phyloP scores from a whole-genome alignment of 2,329 filamentous ascomycete species.

The Cryphonectria carpinicola region DNA sequence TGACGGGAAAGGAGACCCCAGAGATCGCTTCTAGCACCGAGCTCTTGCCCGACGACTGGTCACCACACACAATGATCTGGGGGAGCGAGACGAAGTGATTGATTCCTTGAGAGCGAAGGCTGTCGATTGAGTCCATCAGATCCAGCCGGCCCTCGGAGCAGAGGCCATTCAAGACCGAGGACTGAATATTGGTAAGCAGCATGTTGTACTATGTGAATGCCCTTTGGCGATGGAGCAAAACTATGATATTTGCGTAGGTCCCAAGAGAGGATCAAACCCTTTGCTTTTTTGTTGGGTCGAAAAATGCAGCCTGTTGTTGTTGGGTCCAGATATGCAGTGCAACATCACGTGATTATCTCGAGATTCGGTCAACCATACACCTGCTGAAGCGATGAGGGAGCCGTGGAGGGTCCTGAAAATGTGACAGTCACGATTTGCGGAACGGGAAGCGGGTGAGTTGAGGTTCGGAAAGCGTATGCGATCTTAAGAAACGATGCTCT shows the following conservation, averaged over 20 bases:
- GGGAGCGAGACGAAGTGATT: constrained; percentile 10
- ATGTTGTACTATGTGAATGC: background rate
- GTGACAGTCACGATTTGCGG: background rate
- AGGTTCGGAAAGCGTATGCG: too few species aligned
- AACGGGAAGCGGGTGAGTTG: background rate
- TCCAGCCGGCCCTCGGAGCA: background rate
- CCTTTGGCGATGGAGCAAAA: background rate
- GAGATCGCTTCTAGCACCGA: constrained; percentile 24
- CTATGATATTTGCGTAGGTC: background rate
- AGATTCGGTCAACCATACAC: background rate
- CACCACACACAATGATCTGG: constrained; percentile 21
- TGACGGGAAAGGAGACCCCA: constrained; percentile 3
- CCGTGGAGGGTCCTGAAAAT: background rate
- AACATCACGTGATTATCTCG: too few species aligned
- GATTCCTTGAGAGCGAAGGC: constrained; percentile 2
- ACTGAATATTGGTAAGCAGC: background rate
- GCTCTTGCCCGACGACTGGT: constrained; percentile 22
- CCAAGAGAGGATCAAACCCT: background rate
- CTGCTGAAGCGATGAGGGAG: background rate
- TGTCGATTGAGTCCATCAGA: background rate
- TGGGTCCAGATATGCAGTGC: too few species aligned
- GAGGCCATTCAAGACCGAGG: background rate
- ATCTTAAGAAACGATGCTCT: too few species aligned
- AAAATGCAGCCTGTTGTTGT: background rate
- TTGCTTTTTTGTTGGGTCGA: background rate